Percentiles rank a stretch among this genome's conserved stretches.
Evolutionary conservation across 805 yeast species (phyloP).

Genomic region (Candida multigemmis): DNA sequence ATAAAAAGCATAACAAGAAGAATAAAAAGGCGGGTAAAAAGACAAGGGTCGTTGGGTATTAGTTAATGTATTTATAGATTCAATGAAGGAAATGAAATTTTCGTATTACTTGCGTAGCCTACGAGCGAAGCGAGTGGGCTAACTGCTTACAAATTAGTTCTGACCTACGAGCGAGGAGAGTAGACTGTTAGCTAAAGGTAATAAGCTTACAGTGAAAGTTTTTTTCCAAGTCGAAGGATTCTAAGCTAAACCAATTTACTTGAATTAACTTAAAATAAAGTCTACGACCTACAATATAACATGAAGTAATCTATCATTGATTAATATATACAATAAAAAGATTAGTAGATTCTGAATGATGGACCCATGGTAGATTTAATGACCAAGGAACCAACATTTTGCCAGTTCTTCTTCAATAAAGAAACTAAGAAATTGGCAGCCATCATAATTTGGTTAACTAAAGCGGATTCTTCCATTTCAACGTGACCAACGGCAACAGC

Average conservation of each 20-base stretch:
- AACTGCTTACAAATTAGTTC: too few species aligned
- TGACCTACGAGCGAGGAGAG: too few species aligned
- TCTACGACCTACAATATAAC: not conserved
- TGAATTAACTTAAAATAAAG: too few species aligned
- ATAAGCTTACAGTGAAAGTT: too few species aligned
- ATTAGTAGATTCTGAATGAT: slow-evolving; percentile 97
- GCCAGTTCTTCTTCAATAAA: slow-evolving; percentile 99
- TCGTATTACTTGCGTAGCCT: too few species aligned
- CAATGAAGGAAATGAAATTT: too few species aligned
- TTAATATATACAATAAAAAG: slow-evolving; percentile 3
- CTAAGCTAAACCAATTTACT: too few species aligned
- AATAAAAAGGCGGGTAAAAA: slow-evolving; percentile 58
- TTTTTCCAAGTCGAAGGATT: too few species aligned
- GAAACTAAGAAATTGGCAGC: slow-evolving; percentile 99
- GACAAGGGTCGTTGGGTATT: slow-evolving; percentile 19
- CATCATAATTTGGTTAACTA: slow-evolving; percentile 97
- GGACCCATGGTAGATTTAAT: slow-evolving; percentile 99
- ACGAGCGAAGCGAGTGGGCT: too few species aligned
- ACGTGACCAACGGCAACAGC: slow-evolving; percentile 99
- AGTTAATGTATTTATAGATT: too few species aligned
- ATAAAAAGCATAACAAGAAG: slow-evolving; percentile 66
- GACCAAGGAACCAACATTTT: slow-evolving; percentile 98
- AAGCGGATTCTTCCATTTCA: slow-evolving; percentile 95
- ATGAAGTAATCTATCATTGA: slow-evolving; percentile 1
- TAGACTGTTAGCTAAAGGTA: too few species aligned